Conservation (phyloP, 2,329 filamentous ascomycete species). For the Colletotrichum destructivum region DNA sequence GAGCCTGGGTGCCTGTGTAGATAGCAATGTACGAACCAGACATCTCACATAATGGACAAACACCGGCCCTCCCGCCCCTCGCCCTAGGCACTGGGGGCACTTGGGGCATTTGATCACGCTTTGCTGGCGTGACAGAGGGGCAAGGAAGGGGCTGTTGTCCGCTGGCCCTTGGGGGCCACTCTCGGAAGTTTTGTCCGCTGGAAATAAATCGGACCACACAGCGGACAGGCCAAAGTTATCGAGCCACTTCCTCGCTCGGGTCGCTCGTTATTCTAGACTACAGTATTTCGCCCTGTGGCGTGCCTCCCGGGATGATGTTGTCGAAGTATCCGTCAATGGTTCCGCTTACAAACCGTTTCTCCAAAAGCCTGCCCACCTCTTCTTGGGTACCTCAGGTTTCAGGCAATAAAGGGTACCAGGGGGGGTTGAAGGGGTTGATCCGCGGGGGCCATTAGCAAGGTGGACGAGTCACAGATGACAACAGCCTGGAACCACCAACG, state of each 20-base stretch:
- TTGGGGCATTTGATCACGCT: constrained; percentile 4
- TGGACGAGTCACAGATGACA: constrained; percentile 1
- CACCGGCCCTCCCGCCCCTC: background rate
- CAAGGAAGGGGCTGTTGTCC: background rate
- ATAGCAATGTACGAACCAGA: background rate
- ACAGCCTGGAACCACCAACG: background rate
- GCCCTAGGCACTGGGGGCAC: background rate
- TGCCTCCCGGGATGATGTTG: constrained; percentile 1
- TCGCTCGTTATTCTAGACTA: background rate
- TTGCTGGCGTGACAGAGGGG: background rate
- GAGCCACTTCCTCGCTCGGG: constrained; percentile 2
- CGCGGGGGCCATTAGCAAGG: background rate
- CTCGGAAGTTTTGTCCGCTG: constrained; percentile 29
- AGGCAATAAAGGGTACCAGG: background rate
- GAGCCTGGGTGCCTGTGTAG: background rate
- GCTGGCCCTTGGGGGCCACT: constrained; percentile 11
- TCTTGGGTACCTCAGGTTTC: background rate
- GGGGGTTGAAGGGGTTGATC: background rate
- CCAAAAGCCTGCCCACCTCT: background rate
- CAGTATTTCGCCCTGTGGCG: background rate
- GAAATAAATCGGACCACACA: constrained; percentile 15
- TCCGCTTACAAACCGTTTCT: background rate
- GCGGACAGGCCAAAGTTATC: background rate
- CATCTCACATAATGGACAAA: constrained; percentile 6
- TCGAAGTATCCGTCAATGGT: background rate